Conservation (phyloP, 192 early-diverging fungal genomes). For the Lunasporangiospora selenospora region DNA sequence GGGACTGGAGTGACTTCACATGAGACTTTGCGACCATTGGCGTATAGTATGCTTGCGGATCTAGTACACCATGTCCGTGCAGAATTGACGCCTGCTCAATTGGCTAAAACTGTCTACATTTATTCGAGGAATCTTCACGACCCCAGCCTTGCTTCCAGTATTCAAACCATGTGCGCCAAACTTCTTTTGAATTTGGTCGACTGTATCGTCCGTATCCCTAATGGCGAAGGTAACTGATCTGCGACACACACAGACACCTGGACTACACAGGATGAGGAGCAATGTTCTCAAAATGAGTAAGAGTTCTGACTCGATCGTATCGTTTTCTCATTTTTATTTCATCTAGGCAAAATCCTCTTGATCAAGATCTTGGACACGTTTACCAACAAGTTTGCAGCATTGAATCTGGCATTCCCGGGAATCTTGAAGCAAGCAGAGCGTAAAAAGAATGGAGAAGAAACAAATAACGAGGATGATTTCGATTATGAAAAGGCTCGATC, state of each 20-base stretch:
- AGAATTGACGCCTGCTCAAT: constrained; percentile 81
- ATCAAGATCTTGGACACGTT: constrained; percentile 89
- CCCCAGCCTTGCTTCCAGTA: constrained; percentile 83
- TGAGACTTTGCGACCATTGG: constrained; percentile 90
- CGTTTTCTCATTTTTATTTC: neutral
- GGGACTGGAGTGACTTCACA: constrained; percentile 92
- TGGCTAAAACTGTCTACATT: constrained; percentile 85
- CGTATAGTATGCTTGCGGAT: constrained; percentile 95
- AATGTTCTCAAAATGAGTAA: no score
- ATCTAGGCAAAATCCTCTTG: constrained; percentile 71
- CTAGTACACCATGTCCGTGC: constrained; percentile 94
- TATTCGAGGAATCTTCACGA: constrained; percentile 96
- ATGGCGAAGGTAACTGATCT: constrained; percentile 59
- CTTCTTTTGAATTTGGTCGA: constrained; percentile 92
- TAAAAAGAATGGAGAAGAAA: constrained; percentile 50
- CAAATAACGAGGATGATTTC: constrained; percentile 52
- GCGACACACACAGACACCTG: no score
- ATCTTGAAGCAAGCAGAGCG: constrained; percentile 64
- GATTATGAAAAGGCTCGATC: constrained; percentile 64
- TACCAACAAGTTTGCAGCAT: constrained; percentile 71
- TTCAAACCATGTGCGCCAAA: constrained; percentile 98
- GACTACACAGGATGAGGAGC: no score
- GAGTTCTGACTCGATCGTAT: neutral
- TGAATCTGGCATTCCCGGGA: constrained; percentile 69
- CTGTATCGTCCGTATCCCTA: constrained; percentile 74